Conservation (phyloP, 2,329 filamentous ascomycete genomes). For the Aspergillus udagawae region DNA sequence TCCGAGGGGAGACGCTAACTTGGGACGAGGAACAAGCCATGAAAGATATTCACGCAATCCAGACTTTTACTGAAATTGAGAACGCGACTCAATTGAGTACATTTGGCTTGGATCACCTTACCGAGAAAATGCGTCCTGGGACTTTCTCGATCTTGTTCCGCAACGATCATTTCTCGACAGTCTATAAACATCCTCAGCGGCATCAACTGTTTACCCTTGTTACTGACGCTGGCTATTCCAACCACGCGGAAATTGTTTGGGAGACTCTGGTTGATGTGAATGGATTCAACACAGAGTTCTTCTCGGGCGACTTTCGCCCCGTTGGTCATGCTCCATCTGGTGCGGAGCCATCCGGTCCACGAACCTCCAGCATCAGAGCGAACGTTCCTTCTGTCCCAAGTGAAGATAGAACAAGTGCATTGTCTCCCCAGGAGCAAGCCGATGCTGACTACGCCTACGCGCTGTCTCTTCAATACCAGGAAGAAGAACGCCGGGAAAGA, state of each 20-base stretch:
- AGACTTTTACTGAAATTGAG: slow-evolving; percentile 66
- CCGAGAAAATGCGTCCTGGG: slow-evolving; percentile 66
- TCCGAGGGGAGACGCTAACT: slow-evolving; percentile 56
- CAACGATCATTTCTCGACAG: slow-evolving; percentile 93
- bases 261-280: slow-evolving; percentile 87
- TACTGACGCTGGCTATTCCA: slow-evolving; percentile 86
- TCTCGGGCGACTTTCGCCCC: slow-evolving; percentile 82
- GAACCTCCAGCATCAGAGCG: slow-evolving; percentile 23
- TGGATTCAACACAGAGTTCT: slow-evolving; percentile 76
- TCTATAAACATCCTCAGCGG: slow-evolving; percentile 82
- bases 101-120: slow-evolving; percentile 73
- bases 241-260: slow-evolving; percentile 91
- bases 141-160: slow-evolving; percentile 88
- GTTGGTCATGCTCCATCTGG: slow-evolving; percentile 58
- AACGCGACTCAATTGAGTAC: slow-evolving; percentile 85
- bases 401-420: slow-evolving; percentile 11
- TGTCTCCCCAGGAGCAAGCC: slow-evolving; percentile 61
- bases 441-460: slow-evolving; percentile 75
- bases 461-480: slow-evolving; percentile 85
- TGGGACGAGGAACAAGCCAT: slow-evolving; percentile 73
- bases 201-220: slow-evolving; percentile 76
- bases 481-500: slow-evolving; percentile 74
- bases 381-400: slow-evolving; percentile 3
- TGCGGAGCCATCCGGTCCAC: slow-evolving; percentile 25
- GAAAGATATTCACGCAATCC: slow-evolving; percentile 79